Evolutionary conservation across 768 basidiomycete genomes (phyloP), one percentile per base, ranked within the genome.

Genomic region (Agrocybe pediades): DNA sequence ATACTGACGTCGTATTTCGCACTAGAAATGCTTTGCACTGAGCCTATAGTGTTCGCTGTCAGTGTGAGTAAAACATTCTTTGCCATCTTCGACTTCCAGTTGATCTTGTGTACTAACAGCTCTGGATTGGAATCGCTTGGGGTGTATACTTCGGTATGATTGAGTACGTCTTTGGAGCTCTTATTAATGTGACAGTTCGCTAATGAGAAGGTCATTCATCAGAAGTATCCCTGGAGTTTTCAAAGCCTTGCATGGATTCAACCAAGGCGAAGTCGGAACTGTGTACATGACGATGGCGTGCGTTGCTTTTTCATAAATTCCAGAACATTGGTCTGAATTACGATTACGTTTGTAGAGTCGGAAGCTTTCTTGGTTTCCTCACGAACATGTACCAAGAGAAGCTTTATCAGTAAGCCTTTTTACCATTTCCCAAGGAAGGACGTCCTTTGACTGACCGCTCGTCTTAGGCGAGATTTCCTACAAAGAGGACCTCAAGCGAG

Each of bases 121-220:
- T 85, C 15, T 86, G 83, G 85, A 68, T 83, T 16, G 82, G 83
- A 49, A 82, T 91, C 51, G 77, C 79, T 0, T 92, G 90, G 88
- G 88, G 89, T 0, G 80, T 89, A 6, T 68, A 87, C 26, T 92
- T 81, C 60, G 83, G 81, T 23, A 59, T 42, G 49, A 55, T 55
- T 80, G 82, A 40, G 69, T 84, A 24, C 79, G 83, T 40, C 77
- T 36, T 4, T 15, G 3, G 4, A 15, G 33, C 3, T 30, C 33
- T 77, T 82, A 20, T 45, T 41, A 3, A 24, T 19, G 11, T 21
- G 53, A 20, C 15, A 40, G 15, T 21, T 6, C 17, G 7, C 36
- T 43, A 41, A 47, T 9, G 6, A 17, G n/a, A 1, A 25, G 43
- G 20, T 42, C 2, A n/a, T n/a, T n/a, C 33, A 36, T 36, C 57